A percentile compares a stretch with the other conserved stretches of the same genome.
These are phyloP conservation scores for Amoebophrya sp. DNA, from an alignment of 169 alveolate genomes.

Conservation along the genomic window DNA sequence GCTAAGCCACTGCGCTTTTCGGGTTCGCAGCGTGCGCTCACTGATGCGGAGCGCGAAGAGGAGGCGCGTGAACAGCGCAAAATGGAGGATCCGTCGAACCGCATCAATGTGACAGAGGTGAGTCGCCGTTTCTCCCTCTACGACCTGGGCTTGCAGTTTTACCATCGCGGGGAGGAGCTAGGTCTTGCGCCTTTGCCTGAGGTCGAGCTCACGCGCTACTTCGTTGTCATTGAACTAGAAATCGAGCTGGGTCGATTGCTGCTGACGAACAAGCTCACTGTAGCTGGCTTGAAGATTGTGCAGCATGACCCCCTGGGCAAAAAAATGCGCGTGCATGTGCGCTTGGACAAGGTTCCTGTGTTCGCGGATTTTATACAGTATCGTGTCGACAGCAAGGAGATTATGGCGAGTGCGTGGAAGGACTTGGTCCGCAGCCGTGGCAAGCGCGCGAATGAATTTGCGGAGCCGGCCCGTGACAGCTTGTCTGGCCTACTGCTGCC, in stretches of 20 bases:
- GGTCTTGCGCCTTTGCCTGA: not conserved
- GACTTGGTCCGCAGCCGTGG: not conserved
- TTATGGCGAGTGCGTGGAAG: not conserved
- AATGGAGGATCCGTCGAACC: too few species aligned
- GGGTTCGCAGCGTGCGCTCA: not conserved
- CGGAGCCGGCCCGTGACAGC: not conserved
- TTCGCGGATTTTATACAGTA: not conserved
- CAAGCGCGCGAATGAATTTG: not conserved
- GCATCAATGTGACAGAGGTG: not conserved
- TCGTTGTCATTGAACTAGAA: not conserved
- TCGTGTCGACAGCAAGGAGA: not conserved
- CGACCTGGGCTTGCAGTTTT: not conserved
- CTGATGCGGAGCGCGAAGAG: not conserved
- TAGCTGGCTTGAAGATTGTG: not conserved
- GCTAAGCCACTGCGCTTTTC: not conserved
- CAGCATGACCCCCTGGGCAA: not conserved
- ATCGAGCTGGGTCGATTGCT: not conserved
- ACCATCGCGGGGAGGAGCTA: not conserved
- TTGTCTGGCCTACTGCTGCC: not conserved
- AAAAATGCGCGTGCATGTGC: not conserved
- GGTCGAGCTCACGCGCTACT: not conserved
- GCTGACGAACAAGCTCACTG: not conserved
- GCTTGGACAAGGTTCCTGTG: not conserved
- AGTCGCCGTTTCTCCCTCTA: not conserved
- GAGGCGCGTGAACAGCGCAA: too few species aligned